Conservation (phyloP, 257 asterid genomes). For the Lantana camara region DNA sequence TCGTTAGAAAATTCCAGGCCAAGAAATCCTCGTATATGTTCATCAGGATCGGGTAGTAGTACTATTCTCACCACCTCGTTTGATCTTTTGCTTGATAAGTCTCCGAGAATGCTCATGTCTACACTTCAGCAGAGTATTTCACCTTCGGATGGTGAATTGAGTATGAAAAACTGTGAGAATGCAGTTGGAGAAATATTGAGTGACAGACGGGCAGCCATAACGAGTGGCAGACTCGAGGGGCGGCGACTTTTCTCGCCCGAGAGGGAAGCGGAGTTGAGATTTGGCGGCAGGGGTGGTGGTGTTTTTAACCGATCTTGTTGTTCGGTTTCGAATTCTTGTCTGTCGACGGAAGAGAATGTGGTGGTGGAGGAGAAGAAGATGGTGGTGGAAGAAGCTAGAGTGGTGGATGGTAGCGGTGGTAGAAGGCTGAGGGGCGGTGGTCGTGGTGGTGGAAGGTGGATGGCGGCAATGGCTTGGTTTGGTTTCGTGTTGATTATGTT, state of each 20-base stretch:
- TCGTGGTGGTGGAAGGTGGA: slow-evolving; percentile 14
- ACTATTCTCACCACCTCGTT: not conserved
- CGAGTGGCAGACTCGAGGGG: slow-evolving; percentile 45
- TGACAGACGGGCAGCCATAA: slow-evolving; percentile 47
- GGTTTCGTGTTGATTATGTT: slow-evolving; percentile 29
- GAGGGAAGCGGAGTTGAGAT: slow-evolving; percentile 8
- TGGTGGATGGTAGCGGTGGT: slow-evolving; percentile 11
- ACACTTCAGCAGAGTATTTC: slow-evolving; percentile 38
- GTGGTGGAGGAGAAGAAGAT: slow-evolving; percentile 23
- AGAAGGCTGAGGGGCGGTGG: not conserved
- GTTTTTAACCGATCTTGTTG: not conserved
- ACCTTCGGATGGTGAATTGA: slow-evolving; percentile 23
- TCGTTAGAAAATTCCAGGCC: slow-evolving; percentile 19
- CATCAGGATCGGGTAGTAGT: not conserved
- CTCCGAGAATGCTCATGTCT: slow-evolving; percentile 54
- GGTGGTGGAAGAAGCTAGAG: not conserved
- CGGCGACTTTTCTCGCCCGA: slow-evolving; percentile 39
- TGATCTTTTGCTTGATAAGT: slow-evolving; percentile 28
- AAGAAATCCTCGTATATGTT: not conserved
- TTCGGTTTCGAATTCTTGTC: slow-evolving; percentile 20
- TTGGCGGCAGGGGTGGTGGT: not conserved
- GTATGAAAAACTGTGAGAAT: slow-evolving; percentile 24
- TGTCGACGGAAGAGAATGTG: slow-evolving; percentile 16
- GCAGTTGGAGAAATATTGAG: slow-evolving; percentile 43
- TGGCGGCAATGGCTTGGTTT: slow-evolving; percentile 33